Conservation (phyloP, 495 filamentous ascomycete species). For the Neurospora tetrasperma region DNA sequence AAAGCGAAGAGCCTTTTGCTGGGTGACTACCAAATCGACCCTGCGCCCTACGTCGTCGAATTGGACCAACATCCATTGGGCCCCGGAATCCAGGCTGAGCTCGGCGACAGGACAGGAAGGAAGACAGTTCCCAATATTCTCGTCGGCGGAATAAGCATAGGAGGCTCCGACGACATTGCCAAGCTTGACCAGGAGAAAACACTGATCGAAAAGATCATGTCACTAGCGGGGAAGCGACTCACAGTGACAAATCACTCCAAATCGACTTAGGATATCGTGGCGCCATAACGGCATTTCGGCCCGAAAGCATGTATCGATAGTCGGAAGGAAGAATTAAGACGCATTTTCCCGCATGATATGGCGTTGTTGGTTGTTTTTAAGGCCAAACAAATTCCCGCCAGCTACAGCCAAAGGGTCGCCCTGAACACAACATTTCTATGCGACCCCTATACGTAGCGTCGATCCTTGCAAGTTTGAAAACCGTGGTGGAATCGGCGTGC, state of each 20-base stretch:
- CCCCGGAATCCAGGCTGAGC: constrained; percentile 50
- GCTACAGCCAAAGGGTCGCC: neutral
- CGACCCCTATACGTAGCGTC: neutral
- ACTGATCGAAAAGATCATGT: constrained; percentile 60
- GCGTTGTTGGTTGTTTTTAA: neutral
- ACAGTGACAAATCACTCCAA: constrained; percentile 37
- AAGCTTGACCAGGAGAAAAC: constrained; percentile 58
- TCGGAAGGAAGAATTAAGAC: neutral
- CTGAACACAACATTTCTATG: neutral
- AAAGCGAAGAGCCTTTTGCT: constrained; percentile 76
- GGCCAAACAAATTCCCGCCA: neutral
- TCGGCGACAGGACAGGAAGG: constrained; percentile 65
- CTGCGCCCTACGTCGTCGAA: constrained; percentile 80
- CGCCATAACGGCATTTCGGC: neutral
- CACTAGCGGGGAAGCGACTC: constrained; percentile 58
- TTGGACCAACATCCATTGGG: constrained; percentile 76
- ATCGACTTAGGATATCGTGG: neutral
- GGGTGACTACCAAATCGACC: constrained; percentile 70
- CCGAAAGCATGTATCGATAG: neutral
- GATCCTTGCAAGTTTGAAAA: neutral
- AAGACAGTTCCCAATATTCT: constrained; percentile 87
- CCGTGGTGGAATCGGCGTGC: neutral
- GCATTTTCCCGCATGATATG: neutral
- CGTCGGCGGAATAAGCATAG: constrained; percentile 78
- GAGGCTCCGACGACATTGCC: constrained; percentile 78